Percentiles rank a stretch among this genome's conserved stretches.
Evolutionary conservation across 176 grass and related monocot genomes (phyloP).

Genomic region (Cenchrus fungigraminus): DNA sequence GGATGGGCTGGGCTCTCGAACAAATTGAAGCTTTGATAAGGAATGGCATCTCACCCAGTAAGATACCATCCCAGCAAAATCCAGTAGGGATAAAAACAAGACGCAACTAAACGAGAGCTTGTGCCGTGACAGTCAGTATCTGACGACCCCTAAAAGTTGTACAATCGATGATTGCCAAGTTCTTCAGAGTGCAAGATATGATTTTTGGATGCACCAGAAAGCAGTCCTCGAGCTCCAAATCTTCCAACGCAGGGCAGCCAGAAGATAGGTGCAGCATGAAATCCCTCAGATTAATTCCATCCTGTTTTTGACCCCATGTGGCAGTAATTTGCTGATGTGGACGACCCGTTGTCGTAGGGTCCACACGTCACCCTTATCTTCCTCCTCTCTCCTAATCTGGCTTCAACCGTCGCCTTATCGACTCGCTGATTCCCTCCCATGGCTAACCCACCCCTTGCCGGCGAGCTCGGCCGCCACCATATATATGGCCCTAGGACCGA

Average conservation of each 20-base stretch:
- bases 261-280: background rate
- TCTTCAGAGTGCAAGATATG: slow-evolving; percentile 18
- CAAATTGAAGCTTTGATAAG: slow-evolving; percentile 12
- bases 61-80: background rate
- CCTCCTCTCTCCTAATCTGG: no score
- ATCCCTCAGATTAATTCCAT: background rate
- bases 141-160: background rate
- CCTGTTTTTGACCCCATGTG: no score
- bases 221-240: slow-evolving; percentile 10
- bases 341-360: no score
- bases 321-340: no score
- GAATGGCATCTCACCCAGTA: slow-evolving; percentile 15
- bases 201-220: background rate
- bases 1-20: no score
- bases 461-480: no score
- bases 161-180: slow-evolving; percentile 10
- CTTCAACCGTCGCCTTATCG: no score
- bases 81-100: background rate
- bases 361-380: no score
- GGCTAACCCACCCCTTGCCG: no score
- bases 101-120: background rate
- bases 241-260: slow-evolving; percentile 20
- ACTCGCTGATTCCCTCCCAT: no score
- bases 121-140: background rate
- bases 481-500: no score